Conservation (phyloP, 2,329 filamentous ascomycete genomes). For the Aaosphaeria arxii region DNA sequence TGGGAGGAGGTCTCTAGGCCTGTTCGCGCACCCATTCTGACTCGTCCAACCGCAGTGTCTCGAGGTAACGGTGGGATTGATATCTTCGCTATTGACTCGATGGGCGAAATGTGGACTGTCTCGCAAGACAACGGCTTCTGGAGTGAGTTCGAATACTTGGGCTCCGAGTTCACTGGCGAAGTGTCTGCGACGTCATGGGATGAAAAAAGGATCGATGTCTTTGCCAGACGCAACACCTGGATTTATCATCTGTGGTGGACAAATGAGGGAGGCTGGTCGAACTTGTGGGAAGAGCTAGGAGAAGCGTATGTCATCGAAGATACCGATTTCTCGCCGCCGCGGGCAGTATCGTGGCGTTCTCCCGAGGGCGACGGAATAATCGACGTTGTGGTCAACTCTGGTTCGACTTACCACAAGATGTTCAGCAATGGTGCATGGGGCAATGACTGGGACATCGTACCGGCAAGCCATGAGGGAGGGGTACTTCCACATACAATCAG, state of each 20-base stretch:
- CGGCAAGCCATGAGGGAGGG: conserved; percentile 6
- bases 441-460: conserved; percentile 4
- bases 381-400: conserved; percentile 2
- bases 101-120: conserved; percentile 4
- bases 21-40: background rate
- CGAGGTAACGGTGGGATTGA: conserved; percentile 3
- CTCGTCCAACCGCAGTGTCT: conserved; percentile 3
- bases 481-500: conserved; percentile 9
- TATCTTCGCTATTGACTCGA: conserved; percentile 4
- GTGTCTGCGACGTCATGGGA: conserved; percentile 7
- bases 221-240: background rate
- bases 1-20: conserved; percentile 7
- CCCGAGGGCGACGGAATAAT: conserved; percentile 2
- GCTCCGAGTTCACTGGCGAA: conserved; percentile 1
- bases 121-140: conserved; percentile 5
- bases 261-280: background rate
- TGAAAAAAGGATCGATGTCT: conserved; percentile 9
- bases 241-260: background rate
- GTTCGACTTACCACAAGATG: conserved; percentile 2
- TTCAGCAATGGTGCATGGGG: conserved; percentile 7
- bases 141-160: conserved; percentile 7
- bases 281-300: background rate
- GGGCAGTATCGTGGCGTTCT: background rate
- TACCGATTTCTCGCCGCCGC: background rate
- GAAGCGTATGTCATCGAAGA: background rate